Conservation (phyloP, 163 green algal species). For the Prototheca cutis region DNA sequence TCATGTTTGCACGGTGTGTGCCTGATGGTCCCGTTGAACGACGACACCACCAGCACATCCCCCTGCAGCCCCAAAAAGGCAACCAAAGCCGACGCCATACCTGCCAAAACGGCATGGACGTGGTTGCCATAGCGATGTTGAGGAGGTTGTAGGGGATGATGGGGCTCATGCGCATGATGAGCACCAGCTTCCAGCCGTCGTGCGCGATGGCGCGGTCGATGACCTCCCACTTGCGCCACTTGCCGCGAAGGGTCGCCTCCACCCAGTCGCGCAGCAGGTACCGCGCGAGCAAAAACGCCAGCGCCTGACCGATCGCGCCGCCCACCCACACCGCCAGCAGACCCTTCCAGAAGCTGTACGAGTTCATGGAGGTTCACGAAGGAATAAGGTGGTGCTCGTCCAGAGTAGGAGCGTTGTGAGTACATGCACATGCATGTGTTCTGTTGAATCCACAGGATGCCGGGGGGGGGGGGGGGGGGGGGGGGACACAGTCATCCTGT, state of each 20-base stretch:
- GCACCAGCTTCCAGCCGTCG: slow-evolving; percentile 69
- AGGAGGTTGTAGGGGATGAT: slow-evolving; percentile 40
- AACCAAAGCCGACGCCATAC: too few relatives aligned
- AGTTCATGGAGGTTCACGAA: too few relatives aligned
- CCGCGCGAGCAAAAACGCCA: slow-evolving; percentile 64
- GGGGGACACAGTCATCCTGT: too few relatives aligned
- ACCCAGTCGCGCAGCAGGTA: slow-evolving; percentile 56
- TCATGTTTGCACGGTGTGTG: too few relatives aligned
- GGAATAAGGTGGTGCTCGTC: too few relatives aligned
- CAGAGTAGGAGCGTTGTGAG: too few relatives aligned
- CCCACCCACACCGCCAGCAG: slow-evolving; percentile 55
- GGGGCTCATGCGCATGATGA: slow-evolving; percentile 55
- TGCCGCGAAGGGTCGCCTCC: slow-evolving; percentile 27
- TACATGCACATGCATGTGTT: too few relatives aligned
- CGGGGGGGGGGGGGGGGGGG: too few relatives aligned
- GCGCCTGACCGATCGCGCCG: slow-evolving; percentile 52
- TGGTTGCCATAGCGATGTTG: slow-evolving; percentile 72
- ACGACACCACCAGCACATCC: too few relatives aligned
- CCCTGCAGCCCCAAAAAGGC: too few relatives aligned
- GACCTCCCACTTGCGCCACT: slow-evolving; percentile 44
- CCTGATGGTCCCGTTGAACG: too few relatives aligned
- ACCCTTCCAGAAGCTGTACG: slow-evolving; percentile 43
- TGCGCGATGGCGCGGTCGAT: slow-evolving; percentile 31
- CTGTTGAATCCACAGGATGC: not conserved
- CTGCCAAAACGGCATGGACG: slow-evolving; percentile 35